A percentile compares a stretch with the other conserved stretches of the same genome.
phyloP scores from a whole-genome alignment of 2,329 filamentous ascomycete species.

The Penicillium sp. region DNA sequence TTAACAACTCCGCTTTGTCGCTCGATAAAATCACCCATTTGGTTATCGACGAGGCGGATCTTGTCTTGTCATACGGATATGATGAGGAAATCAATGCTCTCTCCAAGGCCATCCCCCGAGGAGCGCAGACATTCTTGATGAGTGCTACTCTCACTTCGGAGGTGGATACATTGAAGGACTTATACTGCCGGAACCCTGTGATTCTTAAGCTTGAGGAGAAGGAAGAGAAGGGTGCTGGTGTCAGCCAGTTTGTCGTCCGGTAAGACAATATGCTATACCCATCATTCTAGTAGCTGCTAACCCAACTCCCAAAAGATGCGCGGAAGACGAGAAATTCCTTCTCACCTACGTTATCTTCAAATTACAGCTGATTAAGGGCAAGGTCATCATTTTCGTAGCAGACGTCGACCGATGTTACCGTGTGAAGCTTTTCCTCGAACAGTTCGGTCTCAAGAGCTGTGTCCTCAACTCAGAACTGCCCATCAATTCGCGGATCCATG shows the following conservation, averaged over 20 bases:
- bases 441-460: conserved; percentile 91
- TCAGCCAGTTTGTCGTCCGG: conserved; percentile 86
- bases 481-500: conserved; percentile 87
- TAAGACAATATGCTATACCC: conserved; percentile 37
- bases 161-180: conserved; percentile 75
- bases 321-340: conserved; percentile 96
- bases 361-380: conserved; percentile 88
- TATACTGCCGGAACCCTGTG: conserved; percentile 80
- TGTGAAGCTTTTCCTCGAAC: conserved; percentile 90
- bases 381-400: conserved; percentile 78
- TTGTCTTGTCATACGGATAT: conserved; percentile 92
- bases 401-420: conserved; percentile 89
- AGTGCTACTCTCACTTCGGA: conserved; percentile 89
- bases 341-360: conserved; percentile 94
- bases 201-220: conserved; percentile 79
- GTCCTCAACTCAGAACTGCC: conserved; percentile 93
- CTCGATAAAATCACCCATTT: conserved; percentile 71
- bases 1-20: conserved; percentile 69
- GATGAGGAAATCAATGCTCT: conserved; percentile 83
- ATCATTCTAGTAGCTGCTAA: conserved; percentile 21
- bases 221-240: conserved; percentile 70
- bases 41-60: conserved; percentile 90
- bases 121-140: conserved; percentile 87
- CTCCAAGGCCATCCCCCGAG: conserved; percentile 73
- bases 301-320: conserved; percentile 56